Conservation (phyloP, 2,329 filamentous ascomycete species). For the Exophiala viscosa region DNA sequence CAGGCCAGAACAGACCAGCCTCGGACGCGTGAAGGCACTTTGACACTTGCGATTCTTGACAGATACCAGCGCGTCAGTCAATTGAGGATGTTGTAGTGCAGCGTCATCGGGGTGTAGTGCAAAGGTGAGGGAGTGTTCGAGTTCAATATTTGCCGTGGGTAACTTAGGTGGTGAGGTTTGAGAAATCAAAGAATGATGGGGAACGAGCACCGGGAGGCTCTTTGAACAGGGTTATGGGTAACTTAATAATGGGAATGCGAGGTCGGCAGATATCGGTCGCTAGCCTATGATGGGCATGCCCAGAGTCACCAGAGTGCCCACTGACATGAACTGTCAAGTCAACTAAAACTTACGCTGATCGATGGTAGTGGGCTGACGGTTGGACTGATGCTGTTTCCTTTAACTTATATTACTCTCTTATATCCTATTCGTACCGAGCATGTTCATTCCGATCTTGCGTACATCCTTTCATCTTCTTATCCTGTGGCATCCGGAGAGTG, state of each 20-base stretch:
- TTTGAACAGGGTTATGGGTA: neutral
- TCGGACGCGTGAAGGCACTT: constrained; percentile 10
- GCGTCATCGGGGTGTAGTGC: neutral
- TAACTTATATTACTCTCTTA: neutral
- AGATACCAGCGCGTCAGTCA: neutral
- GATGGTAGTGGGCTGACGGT: neutral
- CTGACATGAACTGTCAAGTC: no score
- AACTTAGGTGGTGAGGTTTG: neutral
- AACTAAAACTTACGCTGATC: no score
- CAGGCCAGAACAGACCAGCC: constrained; percentile 5
- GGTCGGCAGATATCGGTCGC: neutral
- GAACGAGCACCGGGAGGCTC: neutral
- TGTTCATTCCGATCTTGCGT: neutral
- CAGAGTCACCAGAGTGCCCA: neutral
- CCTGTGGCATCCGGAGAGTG: no score
- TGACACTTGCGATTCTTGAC: neutral
- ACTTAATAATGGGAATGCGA: neutral
- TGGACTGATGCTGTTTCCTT: neutral
- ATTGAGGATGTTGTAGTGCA: neutral
- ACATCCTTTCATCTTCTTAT: neutral
- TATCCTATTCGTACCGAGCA: no score
- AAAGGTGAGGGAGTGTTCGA: neutral
- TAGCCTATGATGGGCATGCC: neutral
- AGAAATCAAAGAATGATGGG: neutral
- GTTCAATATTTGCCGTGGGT: neutral